These are phyloP conservation scores for Falciphora oryzae DNA, from an alignment of 2,329 filamentous ascomycete genomes.

Conservation along the genomic window DNA sequence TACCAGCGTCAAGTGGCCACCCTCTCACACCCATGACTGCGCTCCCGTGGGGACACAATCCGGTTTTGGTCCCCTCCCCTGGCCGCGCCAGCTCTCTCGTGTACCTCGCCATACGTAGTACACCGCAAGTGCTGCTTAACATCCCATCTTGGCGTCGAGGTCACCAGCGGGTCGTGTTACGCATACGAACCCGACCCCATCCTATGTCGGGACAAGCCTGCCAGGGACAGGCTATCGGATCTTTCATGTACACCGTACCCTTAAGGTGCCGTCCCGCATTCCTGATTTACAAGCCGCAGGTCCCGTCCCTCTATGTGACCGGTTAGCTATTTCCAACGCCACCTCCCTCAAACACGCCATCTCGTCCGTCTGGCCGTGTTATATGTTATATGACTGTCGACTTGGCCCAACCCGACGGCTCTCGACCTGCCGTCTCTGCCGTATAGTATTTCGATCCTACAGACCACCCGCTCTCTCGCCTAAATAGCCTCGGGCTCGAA, in stretches of 20 bases:
- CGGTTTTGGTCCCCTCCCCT: not conserved
- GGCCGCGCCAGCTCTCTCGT: not conserved
- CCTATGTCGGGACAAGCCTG: not conserved
- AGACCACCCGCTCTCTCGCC: conserved; percentile 10
- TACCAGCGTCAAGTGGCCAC: not conserved
- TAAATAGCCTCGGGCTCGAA: conserved; percentile 15
- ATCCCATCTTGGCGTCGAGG: not conserved
- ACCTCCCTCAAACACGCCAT: conserved; percentile 18
- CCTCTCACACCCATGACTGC: not conserved
- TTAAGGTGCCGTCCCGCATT: not conserved
- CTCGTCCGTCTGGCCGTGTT: conserved; percentile 10
- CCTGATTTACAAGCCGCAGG: not conserved
- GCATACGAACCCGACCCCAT: not conserved
- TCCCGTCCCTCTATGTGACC: not conserved
- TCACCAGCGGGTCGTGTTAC: not conserved
- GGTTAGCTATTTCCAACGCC: conserved; percentile 23
- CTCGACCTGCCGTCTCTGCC: conserved; percentile 9
- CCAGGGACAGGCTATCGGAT: not conserved
- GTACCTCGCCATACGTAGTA: not conserved
- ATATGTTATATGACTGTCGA: conserved; percentile 16
- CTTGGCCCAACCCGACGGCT: conserved; percentile 12
- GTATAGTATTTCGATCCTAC: conserved; percentile 11
- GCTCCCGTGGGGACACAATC: not conserved
- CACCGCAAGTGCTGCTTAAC: not conserved
- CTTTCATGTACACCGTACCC: not conserved